Evolutionary conservation across 164 flowering plant genomes (phyloP).

Genomic region (Macadamia tetraphylla): DNA sequence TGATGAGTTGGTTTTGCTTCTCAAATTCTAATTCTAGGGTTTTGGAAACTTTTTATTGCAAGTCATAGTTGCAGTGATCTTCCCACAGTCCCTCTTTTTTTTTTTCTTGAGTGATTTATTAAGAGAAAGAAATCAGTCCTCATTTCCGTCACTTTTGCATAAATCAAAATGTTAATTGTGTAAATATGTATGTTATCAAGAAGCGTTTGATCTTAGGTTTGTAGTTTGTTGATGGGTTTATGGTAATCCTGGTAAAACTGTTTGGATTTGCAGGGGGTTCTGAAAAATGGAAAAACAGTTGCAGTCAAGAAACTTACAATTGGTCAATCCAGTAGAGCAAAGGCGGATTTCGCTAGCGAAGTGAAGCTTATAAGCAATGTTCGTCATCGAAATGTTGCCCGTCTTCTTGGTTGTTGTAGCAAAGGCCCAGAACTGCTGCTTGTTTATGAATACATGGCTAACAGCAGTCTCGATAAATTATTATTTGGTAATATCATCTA

Average conservation of each 20-base stretch:
- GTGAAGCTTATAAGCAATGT: constrained; percentile 54
- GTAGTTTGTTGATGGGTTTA: too few species aligned
- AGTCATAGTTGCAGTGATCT: too few species aligned
- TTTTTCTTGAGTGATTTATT: too few species aligned
- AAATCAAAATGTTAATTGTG: too few species aligned
- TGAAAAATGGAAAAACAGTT: constrained; percentile 44
- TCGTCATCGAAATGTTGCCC: constrained; percentile 55
- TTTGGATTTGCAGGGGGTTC: constrained; percentile 29
- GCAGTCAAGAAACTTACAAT: constrained; percentile 49
- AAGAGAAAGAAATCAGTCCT: too few species aligned
- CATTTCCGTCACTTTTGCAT: too few species aligned
- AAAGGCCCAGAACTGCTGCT: constrained; percentile 44
- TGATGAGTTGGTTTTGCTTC: background rate
- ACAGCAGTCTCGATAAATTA: constrained; percentile 49
- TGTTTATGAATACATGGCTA: constrained; percentile 52
- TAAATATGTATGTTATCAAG: too few species aligned
- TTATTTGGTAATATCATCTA: constrained; percentile 28
- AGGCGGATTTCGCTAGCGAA: constrained; percentile 40
- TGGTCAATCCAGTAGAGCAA: constrained; percentile 23
- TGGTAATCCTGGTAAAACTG: background rate
- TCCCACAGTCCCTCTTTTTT: too few species aligned
- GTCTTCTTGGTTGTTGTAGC: constrained; percentile 54
- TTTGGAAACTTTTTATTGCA: too few species aligned
- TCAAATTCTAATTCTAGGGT: too few species aligned
- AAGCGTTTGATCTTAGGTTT: too few species aligned